Evolutionary conservation across 164 flowering plant genomes (phyloP).

Genomic region (Annona cherimola): DNA sequence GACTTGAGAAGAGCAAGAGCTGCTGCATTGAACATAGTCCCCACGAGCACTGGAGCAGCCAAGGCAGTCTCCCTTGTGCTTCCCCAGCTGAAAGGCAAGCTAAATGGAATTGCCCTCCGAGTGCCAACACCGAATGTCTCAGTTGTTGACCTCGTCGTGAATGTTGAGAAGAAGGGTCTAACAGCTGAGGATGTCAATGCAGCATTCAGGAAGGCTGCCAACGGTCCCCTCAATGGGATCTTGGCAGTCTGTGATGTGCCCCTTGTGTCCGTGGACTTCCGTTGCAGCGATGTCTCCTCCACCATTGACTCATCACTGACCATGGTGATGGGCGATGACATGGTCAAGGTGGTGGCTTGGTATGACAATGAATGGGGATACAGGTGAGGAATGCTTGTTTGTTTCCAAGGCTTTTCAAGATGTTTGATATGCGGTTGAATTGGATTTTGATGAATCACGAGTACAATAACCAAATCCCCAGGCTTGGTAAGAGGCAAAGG

Average conservation of each 20-base stretch:
- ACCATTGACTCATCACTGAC: constrained; percentile 89
- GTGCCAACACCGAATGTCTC: constrained; percentile 97
- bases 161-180: constrained; percentile 82
- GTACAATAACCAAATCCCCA: neutral
- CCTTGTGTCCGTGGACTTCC: constrained; percentile 90
- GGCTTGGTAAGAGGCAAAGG: too few species aligned
- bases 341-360: constrained; percentile 98
- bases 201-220: constrained; percentile 89
- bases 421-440: neutral
- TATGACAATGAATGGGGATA: constrained; percentile 99
- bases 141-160: constrained; percentile 88
- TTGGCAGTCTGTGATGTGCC: constrained; percentile 86
- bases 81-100: constrained; percentile 96
- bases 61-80: constrained; percentile 96
- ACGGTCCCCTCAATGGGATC: constrained; percentile 80
- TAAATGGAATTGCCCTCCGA: constrained; percentile 91
- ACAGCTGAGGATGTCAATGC: constrained; percentile 91
- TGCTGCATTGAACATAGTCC: constrained; percentile 93
- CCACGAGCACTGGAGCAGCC: constrained; percentile 98
- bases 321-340: constrained; percentile 98
- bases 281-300: constrained; percentile 84
- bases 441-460: too few species aligned
- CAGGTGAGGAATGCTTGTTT: constrained; percentile 42
- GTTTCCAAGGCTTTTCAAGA: too few species aligned
- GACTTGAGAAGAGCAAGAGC: constrained; percentile 97